Evolutionary conservation across 495 filamentous ascomycete genomes (phyloP).

Genomic region (Aspergillus haitiensis): DNA sequence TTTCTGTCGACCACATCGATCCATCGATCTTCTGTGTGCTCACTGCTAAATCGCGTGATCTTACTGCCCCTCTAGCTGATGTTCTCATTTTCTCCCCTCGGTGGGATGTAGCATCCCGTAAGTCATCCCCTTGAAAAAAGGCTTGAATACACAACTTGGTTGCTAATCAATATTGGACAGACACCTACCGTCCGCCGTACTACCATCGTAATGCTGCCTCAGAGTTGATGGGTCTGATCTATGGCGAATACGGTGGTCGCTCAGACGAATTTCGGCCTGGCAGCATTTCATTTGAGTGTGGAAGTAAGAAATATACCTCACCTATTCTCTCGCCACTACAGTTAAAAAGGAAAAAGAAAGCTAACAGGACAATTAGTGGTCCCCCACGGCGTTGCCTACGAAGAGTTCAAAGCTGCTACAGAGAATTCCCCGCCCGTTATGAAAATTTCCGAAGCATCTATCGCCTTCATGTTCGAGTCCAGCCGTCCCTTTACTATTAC

Average conservation of each 20-base stretch:
- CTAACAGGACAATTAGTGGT: constrained; percentile 35
- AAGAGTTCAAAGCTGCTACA: constrained; percentile 63
- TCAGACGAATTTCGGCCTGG: constrained; percentile 59
- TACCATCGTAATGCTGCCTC: constrained; percentile 53
- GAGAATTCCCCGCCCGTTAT: constrained; percentile 42
- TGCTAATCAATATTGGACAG: constrained; percentile 22
- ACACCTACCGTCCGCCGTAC: constrained; percentile 52
- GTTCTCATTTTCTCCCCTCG: constrained; percentile 52
- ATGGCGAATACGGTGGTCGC: constrained; percentile 55
- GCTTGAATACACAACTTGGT: background rate
- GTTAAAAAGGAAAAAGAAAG: background rate
- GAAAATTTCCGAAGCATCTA: constrained; percentile 49
- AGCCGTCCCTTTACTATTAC: constrained; percentile 52
- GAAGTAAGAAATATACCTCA: constrained; percentile 32
- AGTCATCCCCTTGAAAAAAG: constrained; percentile 7
- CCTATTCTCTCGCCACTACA: background rate
- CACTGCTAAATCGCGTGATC: constrained; percentile 47
- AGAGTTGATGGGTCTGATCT: constrained; percentile 55
- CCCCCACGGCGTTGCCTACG: constrained; percentile 60
- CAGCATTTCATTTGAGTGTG: constrained; percentile 58
- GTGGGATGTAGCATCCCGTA: constrained; percentile 51
- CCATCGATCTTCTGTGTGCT: constrained; percentile 54
- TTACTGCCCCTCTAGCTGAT: constrained; percentile 46
- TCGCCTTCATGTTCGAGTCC: constrained; percentile 64
- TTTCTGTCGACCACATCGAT: constrained; percentile 53